Evolutionary conservation across 495 filamentous ascomycete genomes (phyloP).

Genomic region (Aspergillus mulundensis): DNA sequence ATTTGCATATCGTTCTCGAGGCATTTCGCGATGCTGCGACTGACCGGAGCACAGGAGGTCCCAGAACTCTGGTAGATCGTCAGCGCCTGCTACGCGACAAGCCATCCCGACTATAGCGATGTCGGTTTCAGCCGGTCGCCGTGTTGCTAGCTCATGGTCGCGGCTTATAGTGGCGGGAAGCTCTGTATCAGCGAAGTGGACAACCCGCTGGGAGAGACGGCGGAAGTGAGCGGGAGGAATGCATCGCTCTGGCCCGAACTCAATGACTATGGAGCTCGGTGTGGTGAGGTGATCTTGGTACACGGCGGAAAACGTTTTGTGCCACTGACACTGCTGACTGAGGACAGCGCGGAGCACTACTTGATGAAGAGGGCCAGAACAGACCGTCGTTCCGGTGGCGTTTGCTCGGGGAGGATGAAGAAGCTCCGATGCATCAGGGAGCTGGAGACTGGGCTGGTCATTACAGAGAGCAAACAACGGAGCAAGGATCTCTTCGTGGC

Average conservation of each 20-base stretch:
- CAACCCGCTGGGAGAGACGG: conserved; percentile 21
- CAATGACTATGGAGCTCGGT: conserved; percentile 24
- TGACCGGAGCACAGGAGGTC: conserved; percentile 34
- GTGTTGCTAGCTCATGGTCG: conserved; percentile 5
- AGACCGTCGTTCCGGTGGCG: conserved; percentile 9
- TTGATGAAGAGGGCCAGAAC: conserved; percentile 23
- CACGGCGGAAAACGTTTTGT: conserved; percentile 24
- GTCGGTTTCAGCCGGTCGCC: conserved; percentile 23
- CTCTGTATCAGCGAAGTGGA: conserved; percentile 18
- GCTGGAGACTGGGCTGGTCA: conserved; percentile 21
- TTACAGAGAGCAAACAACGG: conserved; percentile 12
- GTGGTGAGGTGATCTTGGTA: conserved; percentile 13
- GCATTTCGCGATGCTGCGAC: conserved; percentile 40
- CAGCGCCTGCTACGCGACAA: conserved; percentile 44
- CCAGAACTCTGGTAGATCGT: conserved; percentile 45
- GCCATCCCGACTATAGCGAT: conserved; percentile 54
- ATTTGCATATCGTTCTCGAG: conserved; percentile 31
- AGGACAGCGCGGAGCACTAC: conserved; percentile 39
- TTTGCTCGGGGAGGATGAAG: conserved; percentile 27
- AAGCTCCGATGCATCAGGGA: conserved; percentile 34
- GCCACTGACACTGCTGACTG: conserved; percentile 40
- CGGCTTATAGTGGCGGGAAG: conserved; percentile 5
- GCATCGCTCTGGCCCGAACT: conserved; percentile 41
- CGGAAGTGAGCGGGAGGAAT: conserved; percentile 35
- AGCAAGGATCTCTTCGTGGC: conserved; percentile 7